Evolutionary conservation across 768 basidiomycete genomes (phyloP).

Genomic region (Lactarius evosmus): DNA sequence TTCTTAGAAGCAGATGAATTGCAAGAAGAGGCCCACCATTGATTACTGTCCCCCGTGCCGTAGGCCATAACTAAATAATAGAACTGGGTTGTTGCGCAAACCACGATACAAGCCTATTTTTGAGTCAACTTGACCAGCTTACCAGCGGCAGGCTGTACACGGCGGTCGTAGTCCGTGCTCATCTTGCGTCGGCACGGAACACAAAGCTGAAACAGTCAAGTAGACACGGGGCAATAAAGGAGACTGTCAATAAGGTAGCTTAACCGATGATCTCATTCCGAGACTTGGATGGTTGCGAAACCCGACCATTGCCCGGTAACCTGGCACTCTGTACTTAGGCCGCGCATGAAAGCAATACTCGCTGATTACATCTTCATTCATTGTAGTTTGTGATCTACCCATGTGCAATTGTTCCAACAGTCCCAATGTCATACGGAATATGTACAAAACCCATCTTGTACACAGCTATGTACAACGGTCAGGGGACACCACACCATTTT

Average conservation of each 20-base stretch:
- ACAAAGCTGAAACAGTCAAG: not conserved
- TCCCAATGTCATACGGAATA: too few relatives aligned
- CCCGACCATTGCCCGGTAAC: not conserved
- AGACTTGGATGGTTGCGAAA: not conserved
- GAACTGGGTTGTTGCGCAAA: not conserved
- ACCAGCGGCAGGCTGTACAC: not conserved
- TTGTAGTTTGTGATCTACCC: not conserved
- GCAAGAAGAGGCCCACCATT: constrained; percentile 40
- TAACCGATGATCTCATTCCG: not conserved
- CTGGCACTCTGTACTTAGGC: too few relatives aligned
- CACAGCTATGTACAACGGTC: not conserved
- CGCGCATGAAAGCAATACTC: not conserved
- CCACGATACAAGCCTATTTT: not conserved
- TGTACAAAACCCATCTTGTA: not conserved
- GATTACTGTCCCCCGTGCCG: not conserved
- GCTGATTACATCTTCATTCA: not conserved
- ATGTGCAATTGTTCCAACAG: not conserved
- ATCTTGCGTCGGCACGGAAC: not conserved
- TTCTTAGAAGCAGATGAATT: constrained; percentile 45
- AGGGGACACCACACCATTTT: not conserved
- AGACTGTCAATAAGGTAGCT: not conserved
- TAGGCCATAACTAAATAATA: constrained; percentile 1
- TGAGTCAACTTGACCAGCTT: not conserved
- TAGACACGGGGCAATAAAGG: not conserved
- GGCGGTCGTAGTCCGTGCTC: not conserved